phyloP scores from a whole-genome alignment of 2,329 filamentous ascomycete genomes.

The Pseudogymnoascus sp. region DNA sequence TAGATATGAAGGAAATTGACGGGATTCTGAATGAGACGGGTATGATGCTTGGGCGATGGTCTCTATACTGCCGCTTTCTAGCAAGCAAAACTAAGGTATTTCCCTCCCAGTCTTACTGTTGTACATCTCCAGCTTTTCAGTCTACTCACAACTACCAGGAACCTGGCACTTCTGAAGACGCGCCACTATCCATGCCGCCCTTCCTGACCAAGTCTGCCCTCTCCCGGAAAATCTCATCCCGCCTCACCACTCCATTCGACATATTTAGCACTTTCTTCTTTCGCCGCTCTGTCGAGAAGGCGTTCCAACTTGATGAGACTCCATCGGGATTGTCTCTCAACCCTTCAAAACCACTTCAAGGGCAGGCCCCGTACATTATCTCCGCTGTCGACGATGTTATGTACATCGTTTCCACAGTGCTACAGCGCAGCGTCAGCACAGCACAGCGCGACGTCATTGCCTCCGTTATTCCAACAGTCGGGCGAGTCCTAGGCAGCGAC shows the following conservation, averaged over 20 bases:
- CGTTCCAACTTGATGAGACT: constrained; percentile 90
- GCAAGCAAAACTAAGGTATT: constrained; percentile 76
- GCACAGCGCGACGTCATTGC: constrained; percentile 72
- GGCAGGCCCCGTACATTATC: constrained; percentile 83
- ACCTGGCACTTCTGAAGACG: constrained; percentile 43
- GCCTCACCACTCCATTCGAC: constrained; percentile 76
- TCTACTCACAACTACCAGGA: constrained; percentile 38
- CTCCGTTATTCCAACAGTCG: constrained; percentile 70
- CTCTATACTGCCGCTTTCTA: constrained; percentile 83
- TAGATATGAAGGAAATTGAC: constrained; percentile 96
- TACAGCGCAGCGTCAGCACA: constrained; percentile 80
- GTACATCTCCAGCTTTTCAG: constrained; percentile 14
- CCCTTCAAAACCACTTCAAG: constrained; percentile 61
- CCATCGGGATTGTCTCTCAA: constrained; percentile 74
- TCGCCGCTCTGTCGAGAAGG: constrained; percentile 90
- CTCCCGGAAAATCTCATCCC: constrained; percentile 66
- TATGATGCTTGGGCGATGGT: constrained; percentile 89
- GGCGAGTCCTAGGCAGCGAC: constrained; percentile 74
- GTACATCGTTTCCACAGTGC: constrained; percentile 93
- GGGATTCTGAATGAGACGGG: constrained; percentile 79
- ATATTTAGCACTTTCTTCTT: constrained; percentile 95
- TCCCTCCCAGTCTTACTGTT: constrained; percentile 21
- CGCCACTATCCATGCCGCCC: constrained; percentile 58
- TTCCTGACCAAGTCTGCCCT: constrained; percentile 75
- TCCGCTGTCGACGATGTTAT: constrained; percentile 97